A percentile compares a stretch with the other conserved stretches of the same genome.
Conservation (phyloP, 345 rosid species). For the Limnanthes douglasii region DNA sequence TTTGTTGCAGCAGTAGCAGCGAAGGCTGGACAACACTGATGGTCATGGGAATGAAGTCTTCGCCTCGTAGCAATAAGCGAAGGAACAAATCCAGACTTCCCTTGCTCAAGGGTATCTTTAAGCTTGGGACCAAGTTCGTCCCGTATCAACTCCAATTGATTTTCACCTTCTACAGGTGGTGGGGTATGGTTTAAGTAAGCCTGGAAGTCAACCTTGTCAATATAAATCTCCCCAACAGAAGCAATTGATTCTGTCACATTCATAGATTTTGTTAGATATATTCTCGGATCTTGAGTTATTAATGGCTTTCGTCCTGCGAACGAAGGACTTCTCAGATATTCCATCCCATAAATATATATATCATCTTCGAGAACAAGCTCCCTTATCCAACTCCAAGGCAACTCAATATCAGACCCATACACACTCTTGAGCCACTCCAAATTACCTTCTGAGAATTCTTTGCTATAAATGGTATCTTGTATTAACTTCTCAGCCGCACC, state of each 20-base stretch:
- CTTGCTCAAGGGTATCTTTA: too few species aligned
- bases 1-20: too few species aligned
- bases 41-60: too few species aligned
- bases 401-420: conserved; percentile 89
- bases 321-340: conserved; percentile 85
- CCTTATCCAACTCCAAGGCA: conserved; percentile 88
- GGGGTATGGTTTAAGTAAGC: conserved; percentile 67
- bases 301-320: conserved; percentile 77
- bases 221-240: conserved; percentile 22
- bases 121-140: too few species aligned
- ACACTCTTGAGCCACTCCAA: conserved; percentile 91
- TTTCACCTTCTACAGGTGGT: too few species aligned
- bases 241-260: conserved; percentile 37
- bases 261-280: conserved; percentile 37
- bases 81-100: too few species aligned
- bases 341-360: conserved; percentile 90
- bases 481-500: conserved; percentile 67
- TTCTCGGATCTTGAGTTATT: conserved; percentile 51
- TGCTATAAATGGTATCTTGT: conserved; percentile 68
- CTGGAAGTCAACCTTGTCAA: conserved; percentile 51
- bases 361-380: conserved; percentile 86
- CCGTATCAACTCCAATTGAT: too few species aligned
- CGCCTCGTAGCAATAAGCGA: too few species aligned
- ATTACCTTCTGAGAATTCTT: conserved; percentile 75
- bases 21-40: too few species aligned